Evolutionary conservation across 352 stramenopile genomes (phyloP), one percentile per base, ranked within the genome.

Genomic region (Phytophthora fragariae): DNA sequence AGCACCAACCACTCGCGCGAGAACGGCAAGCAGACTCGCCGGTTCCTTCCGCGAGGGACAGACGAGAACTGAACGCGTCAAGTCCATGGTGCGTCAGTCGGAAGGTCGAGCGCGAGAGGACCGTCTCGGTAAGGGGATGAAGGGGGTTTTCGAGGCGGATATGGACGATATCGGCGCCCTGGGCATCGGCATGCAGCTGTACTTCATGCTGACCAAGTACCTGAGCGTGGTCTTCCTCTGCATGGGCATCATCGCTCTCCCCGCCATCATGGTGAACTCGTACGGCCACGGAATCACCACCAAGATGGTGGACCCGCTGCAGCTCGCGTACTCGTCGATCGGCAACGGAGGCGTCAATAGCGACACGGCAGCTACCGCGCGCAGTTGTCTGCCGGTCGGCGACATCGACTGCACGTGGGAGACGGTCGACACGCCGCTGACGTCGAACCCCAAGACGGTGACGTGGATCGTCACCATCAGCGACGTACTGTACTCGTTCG

Each of bases 181-280:
- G 5, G 83, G 83, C 14, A 85, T 90, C 39, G 83, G 83, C 15
- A 81, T 90, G 63, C 79, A 85, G 63, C 73, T 90, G 12, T 90
- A 90, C 53, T 90, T 90, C 52, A 87, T 88, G 79, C 59, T 90
- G 6, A 85, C 76, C 27, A 86, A 86, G 60, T 86, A 86, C 41
- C 21, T 83, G 14, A 73, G 59, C 15, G 62, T 80, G 9, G 41
- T 65, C 3, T 85, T 90, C 47, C 12, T 84, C 1, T 27, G 67
- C 52, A 86, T 90, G 76, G 79, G 76, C 2, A 66, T 84, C n/a
- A 53, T 86, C 5, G 57, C 82, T n/a, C 60, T 87, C 19, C 80
- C 82, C 37, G 56, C 65, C 1, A 77, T 89, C 37, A 68, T 82
- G 44, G 31, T 87, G 15, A 84, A 89, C 65, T 54, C 73, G n/a